Evolutionary conservation across 2,329 filamentous ascomycete genomes (phyloP).

Genomic region (Anthostomella pinea): DNA sequence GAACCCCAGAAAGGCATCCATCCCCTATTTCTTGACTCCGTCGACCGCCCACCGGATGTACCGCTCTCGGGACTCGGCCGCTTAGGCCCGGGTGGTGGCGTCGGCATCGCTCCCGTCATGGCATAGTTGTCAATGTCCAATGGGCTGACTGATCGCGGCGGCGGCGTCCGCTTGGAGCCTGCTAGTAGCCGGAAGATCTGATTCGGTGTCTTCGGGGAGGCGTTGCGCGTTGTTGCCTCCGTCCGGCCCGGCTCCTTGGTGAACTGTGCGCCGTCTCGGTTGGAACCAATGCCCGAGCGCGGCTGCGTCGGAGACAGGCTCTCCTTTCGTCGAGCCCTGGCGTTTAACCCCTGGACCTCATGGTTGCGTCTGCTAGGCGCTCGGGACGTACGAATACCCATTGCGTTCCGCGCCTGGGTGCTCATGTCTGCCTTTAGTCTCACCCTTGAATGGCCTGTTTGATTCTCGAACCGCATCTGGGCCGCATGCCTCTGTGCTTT

Average conservation of each 20-base stretch:
- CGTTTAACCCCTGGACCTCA: constrained; percentile 2
- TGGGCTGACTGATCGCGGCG: constrained; percentile 9
- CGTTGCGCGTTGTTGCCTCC: too few relatives aligned
- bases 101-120: constrained; percentile 1
- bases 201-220: constrained; percentile 8
- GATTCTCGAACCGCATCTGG: background rate
- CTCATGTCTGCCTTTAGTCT: background rate
- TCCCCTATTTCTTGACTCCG: constrained; percentile 2
- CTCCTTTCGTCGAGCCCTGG: constrained; percentile 2
- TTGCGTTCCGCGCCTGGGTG: background rate
- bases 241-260: too few relatives aligned
- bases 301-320: constrained; percentile 10
- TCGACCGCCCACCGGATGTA: constrained; percentile 1
- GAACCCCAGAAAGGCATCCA: constrained; percentile 15
- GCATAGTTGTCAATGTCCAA: constrained; percentile 4
- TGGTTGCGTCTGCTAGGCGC: background rate
- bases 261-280: constrained; percentile 8
- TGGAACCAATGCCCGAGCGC: constrained; percentile 5
- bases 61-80: constrained; percentile 9
- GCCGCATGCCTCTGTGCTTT: background rate
- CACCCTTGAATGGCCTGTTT: too few relatives aligned
- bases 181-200: constrained; percentile 13
- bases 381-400: background rate
- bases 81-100: background rate
- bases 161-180: constrained; percentile 6